Conservation (phyloP, 2,329 filamentous ascomycete species). For the Fusarium sp. region DNA sequence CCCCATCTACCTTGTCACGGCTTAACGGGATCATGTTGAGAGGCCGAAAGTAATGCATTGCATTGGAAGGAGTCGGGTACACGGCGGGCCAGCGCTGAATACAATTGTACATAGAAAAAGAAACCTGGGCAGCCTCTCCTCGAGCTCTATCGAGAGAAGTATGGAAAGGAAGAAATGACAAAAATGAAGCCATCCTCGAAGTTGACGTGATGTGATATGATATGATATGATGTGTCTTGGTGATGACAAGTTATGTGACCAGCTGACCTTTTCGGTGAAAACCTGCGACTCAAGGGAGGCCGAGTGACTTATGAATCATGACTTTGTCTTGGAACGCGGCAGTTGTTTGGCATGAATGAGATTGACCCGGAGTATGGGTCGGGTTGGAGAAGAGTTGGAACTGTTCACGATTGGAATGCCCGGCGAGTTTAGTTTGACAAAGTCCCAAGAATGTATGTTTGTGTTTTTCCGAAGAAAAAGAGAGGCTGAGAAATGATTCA, state of each 20-base stretch:
- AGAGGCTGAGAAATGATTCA: neutral
- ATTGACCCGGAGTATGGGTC: neutral
- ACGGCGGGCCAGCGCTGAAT: slow-evolving; percentile 41
- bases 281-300: slow-evolving; percentile 16
- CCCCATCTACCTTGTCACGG: slow-evolving; percentile 4
- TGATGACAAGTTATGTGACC: neutral
- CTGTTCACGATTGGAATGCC: neutral
- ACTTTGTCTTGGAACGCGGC: neutral
- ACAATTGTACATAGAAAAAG: slow-evolving; percentile 42
- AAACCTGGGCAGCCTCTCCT: slow-evolving; percentile 35
- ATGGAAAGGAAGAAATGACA: slow-evolving; percentile 27
- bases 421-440: neutral
- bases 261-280: neutral
- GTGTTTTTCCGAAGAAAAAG: neutral
- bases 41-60: slow-evolving; percentile 43
- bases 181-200: slow-evolving; percentile 10
- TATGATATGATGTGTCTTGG: neutral
- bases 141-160: slow-evolving; percentile 14
- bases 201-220: neutral
- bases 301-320: slow-evolving; percentile 2
- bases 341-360: neutral
- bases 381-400: neutral
- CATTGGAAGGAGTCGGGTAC: slow-evolving; percentile 44
- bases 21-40: slow-evolving; percentile 32
- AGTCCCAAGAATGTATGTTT: neutral